phyloP scores from a whole-genome alignment of 2,329 filamentous ascomycete genomes.

The Beauveria medogensis region DNA sequence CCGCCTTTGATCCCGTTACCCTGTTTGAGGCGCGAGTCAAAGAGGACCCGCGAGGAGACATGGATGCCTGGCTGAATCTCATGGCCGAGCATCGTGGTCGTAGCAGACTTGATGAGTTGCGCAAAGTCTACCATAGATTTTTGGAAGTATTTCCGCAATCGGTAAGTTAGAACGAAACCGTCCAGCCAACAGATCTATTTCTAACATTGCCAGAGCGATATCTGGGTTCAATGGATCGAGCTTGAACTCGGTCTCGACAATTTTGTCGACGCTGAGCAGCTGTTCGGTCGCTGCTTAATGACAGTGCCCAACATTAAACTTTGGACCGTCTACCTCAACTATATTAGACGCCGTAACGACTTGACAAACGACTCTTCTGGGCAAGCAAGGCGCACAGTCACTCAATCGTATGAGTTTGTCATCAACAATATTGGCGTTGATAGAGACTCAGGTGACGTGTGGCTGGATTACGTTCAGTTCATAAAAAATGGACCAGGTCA shows the following conservation, averaged over 20 bases:
- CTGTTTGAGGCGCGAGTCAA: conserved; percentile 84
- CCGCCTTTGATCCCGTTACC: conserved; percentile 59
- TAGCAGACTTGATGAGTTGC: conserved; percentile 73
- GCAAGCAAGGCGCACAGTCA: conserved; percentile 68
- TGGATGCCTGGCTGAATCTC: conserved; percentile 83
- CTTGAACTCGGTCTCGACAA: conserved; percentile 88
- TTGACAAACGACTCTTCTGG: conserved; percentile 69
- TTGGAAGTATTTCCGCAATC: conserved; percentile 81
- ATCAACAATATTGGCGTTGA: conserved; percentile 85
- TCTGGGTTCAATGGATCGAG: conserved; percentile 82
- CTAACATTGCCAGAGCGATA: conserved; percentile 63
- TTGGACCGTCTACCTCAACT: conserved; percentile 91
- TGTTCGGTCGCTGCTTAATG: conserved; percentile 75
- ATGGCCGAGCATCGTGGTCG: conserved; percentile 78
- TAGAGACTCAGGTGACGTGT: conserved; percentile 79
- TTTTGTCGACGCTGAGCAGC: conserved; percentile 67
- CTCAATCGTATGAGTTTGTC: conserved; percentile 85
- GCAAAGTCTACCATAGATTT: conserved; percentile 77
- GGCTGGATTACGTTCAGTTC: conserved; percentile 93
- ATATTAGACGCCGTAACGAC: conserved; percentile 86
- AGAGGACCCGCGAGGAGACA: conserved; percentile 85
- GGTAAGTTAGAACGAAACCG: conserved; percentile 49
- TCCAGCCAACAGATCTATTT: conserved; percentile 8
- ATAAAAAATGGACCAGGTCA: conserved; percentile 80
- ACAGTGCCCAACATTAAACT: conserved; percentile 75